phyloP scores from a whole-genome alignment of 805 yeast genomes.

The Ogataea sp. region DNA sequence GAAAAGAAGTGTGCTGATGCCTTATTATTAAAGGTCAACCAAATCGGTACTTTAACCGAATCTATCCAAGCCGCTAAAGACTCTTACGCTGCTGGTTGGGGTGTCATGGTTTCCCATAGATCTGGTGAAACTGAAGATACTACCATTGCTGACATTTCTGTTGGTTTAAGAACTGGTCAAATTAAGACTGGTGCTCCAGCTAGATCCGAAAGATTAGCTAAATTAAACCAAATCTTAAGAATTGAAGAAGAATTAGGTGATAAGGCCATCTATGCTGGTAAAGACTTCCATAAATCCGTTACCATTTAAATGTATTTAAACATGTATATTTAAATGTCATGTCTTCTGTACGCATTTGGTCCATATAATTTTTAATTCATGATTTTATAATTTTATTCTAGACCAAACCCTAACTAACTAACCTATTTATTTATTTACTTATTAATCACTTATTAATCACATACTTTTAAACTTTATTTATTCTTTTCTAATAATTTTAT shows the following conservation, averaged over 20 bases:
- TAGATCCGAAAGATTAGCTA: constrained; percentile 99
- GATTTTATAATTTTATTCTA: too few species aligned
- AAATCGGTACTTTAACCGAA: constrained; percentile 94
- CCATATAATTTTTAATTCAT: too few species aligned
- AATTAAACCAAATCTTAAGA: constrained; percentile 96
- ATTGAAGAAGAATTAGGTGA: constrained; percentile 98
- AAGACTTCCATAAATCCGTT: constrained; percentile 63
- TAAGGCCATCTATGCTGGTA: constrained; percentile 95
- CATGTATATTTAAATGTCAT: too few species aligned
- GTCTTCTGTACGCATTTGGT: too few species aligned
- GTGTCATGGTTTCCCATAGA: constrained; percentile 99
- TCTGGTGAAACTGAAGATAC: constrained; percentile 99
- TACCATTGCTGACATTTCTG: constrained; percentile 94
- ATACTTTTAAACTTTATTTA: too few species aligned
- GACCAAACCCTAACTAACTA: too few species aligned
- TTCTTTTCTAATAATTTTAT: too few species aligned
- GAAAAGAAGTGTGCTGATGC: constrained; percentile 95
- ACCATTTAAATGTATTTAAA: constrained; percentile 15
- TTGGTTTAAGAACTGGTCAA: constrained; percentile 98
- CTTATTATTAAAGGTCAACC: constrained; percentile 95
- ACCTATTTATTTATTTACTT: too few species aligned
- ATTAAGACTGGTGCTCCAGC: constrained; percentile 99
- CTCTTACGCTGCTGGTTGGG: constrained; percentile 96
- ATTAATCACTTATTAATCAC: too few species aligned
- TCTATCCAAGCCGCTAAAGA: constrained; percentile 95